A percentile compares a stretch with the other conserved stretches of the same genome.
phyloP scores from a whole-genome alignment of 345 rosid genomes.

The Moringa oleifera region DNA sequence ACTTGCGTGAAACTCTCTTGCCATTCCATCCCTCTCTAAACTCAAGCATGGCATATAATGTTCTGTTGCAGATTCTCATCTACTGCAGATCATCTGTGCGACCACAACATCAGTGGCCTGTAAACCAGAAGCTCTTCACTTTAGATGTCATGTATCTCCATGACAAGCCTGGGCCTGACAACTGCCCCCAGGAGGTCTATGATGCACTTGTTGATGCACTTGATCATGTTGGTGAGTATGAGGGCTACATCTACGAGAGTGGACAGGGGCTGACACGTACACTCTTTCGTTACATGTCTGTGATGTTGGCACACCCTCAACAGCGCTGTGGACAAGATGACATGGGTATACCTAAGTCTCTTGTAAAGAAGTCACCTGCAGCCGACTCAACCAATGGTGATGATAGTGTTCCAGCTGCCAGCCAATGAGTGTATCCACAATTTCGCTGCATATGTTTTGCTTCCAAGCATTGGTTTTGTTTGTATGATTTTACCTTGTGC shows the following conservation, averaged over 20 bases:
- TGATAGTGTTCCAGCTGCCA: constrained; percentile 37
- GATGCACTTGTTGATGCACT: constrained; percentile 75
- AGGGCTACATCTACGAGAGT: constrained; percentile 80
- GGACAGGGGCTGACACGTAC: constrained; percentile 66
- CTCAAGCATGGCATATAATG: not conserved
- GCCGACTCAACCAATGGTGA: constrained; percentile 44
- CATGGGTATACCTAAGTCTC: constrained; percentile 71
- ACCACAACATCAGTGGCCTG: constrained; percentile 73
- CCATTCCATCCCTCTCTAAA: not conserved
- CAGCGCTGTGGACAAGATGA: constrained; percentile 79
- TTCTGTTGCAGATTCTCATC: constrained; percentile 40
- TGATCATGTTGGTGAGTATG: constrained; percentile 73
- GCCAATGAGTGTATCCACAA: constrained; percentile 36
- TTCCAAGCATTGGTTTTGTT: not conserved
- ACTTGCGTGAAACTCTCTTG: no score
- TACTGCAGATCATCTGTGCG: constrained; percentile 80
- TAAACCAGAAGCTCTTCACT: constrained; percentile 73
- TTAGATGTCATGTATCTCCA: constrained; percentile 91
- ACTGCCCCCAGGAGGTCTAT: constrained; percentile 85
- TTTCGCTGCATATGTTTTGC: not conserved
- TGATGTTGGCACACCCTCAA: constrained; percentile 75
- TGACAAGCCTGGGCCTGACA: constrained; percentile 82
- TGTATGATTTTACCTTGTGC: not conserved
- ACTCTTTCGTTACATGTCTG: constrained; percentile 61
- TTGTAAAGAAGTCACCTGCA: constrained; percentile 48